These are phyloP conservation scores for Xylariales sp. DNA, from an alignment of 2,329 filamentous ascomycete species.

Conservation along the genomic window DNA sequence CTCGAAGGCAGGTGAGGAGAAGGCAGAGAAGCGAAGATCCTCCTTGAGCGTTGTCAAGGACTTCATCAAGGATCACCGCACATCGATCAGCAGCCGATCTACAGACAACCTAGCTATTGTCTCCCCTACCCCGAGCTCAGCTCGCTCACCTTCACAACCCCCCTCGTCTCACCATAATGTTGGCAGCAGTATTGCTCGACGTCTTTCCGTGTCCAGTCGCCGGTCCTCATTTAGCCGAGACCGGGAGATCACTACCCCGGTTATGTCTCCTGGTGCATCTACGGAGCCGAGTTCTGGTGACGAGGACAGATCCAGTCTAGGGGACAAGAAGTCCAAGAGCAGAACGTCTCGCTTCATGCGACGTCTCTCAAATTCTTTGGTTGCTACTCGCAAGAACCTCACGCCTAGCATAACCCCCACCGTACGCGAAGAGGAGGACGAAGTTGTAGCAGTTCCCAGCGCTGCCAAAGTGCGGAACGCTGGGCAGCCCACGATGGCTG, in stretches of 20 bases:
- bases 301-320: slow-evolving; percentile 33
- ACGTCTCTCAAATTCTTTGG: slow-evolving; percentile 51
- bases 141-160: slow-evolving; percentile 42
- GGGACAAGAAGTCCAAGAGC: slow-evolving; percentile 42
- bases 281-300: slow-evolving; percentile 44
- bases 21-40: slow-evolving; percentile 44
- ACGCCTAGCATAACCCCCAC: slow-evolving; percentile 45
- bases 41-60: slow-evolving; percentile 57
- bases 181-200: slow-evolving; percentile 50
- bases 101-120: slow-evolving; percentile 34
- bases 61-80: slow-evolving; percentile 57
- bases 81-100: slow-evolving; percentile 43
- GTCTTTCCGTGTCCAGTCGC: slow-evolving; percentile 61
- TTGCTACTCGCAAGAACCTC: slow-evolving; percentile 37
- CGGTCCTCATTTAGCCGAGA: slow-evolving; percentile 49
- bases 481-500: slow-evolving; percentile 41
- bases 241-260: slow-evolving; percentile 20
- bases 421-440: slow-evolving; percentile 43
- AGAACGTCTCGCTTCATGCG: slow-evolving; percentile 56
- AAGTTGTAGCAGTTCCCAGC: slow-evolving; percentile 24
- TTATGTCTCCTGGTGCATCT: slow-evolving; percentile 35
- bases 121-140: slow-evolving; percentile 23
- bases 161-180: slow-evolving; percentile 40
- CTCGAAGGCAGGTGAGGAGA: slow-evolving; percentile 32
- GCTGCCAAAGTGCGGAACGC: slow-evolving; percentile 15